Evolutionary conservation across 2,329 filamentous ascomycete genomes (phyloP).

Genomic region (Acephala macrosclerotiorum): DNA sequence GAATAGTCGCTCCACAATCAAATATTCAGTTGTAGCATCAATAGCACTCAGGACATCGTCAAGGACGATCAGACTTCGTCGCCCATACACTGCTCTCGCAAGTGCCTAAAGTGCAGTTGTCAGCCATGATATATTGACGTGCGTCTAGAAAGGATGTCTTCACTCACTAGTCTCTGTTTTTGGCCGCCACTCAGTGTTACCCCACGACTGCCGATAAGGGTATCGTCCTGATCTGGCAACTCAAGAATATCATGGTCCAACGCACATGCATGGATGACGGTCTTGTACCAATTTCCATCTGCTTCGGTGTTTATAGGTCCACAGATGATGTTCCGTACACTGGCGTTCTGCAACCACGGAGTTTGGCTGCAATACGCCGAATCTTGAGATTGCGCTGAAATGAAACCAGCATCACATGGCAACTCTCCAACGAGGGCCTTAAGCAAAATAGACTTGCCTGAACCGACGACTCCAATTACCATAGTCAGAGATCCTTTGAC

Average conservation of each 20-base stretch:
- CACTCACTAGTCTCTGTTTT: slow-evolving; percentile 31
- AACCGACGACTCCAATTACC: slow-evolving; percentile 43
- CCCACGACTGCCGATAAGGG: slow-evolving; percentile 43
- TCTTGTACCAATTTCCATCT: slow-evolving; percentile 39
- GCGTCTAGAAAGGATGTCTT: background rate
- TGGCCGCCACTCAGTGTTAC: slow-evolving; percentile 44
- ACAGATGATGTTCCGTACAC: slow-evolving; percentile 49
- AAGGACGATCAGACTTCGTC: slow-evolving; percentile 46
- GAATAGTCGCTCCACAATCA: slow-evolving; percentile 47
- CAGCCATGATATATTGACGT: background rate
- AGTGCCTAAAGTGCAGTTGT: slow-evolving; percentile 33
- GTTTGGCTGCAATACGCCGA: slow-evolving; percentile 53
- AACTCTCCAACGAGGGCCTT: slow-evolving; percentile 40
- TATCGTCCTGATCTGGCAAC: slow-evolving; percentile 41
- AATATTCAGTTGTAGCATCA: slow-evolving; percentile 51
- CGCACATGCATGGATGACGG: slow-evolving; percentile 38
- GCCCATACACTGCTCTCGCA: slow-evolving; percentile 37
- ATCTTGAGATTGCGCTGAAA: slow-evolving; percentile 11
- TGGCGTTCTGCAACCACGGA: slow-evolving; percentile 53
- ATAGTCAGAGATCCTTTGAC: slow-evolving; percentile 32
- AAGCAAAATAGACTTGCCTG: slow-evolving; percentile 42
- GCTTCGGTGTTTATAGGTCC: slow-evolving; percentile 35
- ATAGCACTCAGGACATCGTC: slow-evolving; percentile 56
- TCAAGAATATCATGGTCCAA: slow-evolving; percentile 36
- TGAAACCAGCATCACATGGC: slow-evolving; percentile 16